These are phyloP conservation scores for Sugiyamaella novakii DNA, from an alignment of 1,139 yeast species.

Conservation along the genomic window DNA sequence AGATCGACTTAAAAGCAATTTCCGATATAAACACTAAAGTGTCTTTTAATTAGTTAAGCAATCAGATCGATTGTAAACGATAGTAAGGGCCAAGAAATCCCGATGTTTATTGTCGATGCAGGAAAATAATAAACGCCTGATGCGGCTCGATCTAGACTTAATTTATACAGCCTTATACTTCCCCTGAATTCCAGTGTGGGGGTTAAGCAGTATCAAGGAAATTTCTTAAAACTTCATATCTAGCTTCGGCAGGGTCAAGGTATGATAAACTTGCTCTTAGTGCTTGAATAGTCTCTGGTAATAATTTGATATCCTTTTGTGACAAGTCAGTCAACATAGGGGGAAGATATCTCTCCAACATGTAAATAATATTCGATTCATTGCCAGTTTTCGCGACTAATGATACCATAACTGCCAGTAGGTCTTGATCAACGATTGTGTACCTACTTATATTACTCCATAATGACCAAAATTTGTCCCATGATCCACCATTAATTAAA, in stretches of 20 bases:
- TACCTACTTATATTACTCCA: conserved; percentile 34
- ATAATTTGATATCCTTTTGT: background rate
- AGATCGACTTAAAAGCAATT: too few species aligned
- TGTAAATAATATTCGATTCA: conserved; percentile 30
- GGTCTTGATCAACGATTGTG: conserved; percentile 28
- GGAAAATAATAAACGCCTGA: background rate
- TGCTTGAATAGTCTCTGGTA: conserved; percentile 9
- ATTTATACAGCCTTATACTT: conserved; percentile 1
- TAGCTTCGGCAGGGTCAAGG: conserved; percentile 31
- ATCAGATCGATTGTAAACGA: too few species aligned
- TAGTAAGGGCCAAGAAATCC: too few species aligned
- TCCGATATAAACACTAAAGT: too few species aligned
- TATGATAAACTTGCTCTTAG: conserved; percentile 27
- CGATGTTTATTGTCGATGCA: too few species aligned
- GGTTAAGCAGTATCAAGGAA: conserved; percentile 2
- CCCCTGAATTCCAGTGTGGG: conserved; percentile 1
- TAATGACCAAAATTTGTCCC: conserved; percentile 43
- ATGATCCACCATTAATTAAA: conserved; percentile 44
- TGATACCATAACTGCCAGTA: conserved; percentile 36
- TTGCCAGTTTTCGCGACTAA: conserved; percentile 39
- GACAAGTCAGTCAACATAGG: conserved; percentile 19
- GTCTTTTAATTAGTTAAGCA: too few species aligned
- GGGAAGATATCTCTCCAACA: conserved; percentile 36
- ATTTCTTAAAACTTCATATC: conserved; percentile 22
- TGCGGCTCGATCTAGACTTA: conserved; percentile 1